phyloP scores from a whole-genome alignment of 164 flowering plant species.

The Macadamia tetraphylla region DNA sequence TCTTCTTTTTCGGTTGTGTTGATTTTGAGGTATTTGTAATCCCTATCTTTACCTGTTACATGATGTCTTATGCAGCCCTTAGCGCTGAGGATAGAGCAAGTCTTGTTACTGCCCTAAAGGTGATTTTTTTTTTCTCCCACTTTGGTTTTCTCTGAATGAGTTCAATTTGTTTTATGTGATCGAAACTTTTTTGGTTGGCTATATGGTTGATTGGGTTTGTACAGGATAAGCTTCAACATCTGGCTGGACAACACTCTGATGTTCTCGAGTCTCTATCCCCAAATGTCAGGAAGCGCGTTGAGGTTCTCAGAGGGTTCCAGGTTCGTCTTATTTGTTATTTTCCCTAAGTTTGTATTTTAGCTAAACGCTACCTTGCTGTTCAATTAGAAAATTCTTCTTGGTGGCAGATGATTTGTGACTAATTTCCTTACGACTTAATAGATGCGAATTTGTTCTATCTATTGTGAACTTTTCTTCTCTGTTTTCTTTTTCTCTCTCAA shows the following conservation, averaged over 20 bases:
- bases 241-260: slow-evolving; percentile 58
- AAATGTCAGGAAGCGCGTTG: slow-evolving; percentile 61
- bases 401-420: no score
- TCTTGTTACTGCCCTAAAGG: slow-evolving; percentile 64
- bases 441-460: no score
- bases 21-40: neutral
- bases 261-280: slow-evolving; percentile 55
- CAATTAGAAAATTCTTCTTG: no score
- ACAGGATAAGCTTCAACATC: slow-evolving; percentile 60
- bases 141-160: neutral
- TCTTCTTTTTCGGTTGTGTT: neutral
- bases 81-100: slow-evolving; percentile 50
- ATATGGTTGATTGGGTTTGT: slow-evolving; percentile 7
- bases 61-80: slow-evolving; percentile 34
- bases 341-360: no score
- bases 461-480: no score
- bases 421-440: no score
- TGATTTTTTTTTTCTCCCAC: slow-evolving; percentile 7
- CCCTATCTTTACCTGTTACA: neutral
- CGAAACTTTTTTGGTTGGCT: slow-evolving; percentile 1
- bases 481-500: no score
- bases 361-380: no score
- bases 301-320: slow-evolving; percentile 67
- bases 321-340: slow-evolving; percentile 16
- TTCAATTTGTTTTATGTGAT: neutral